These are phyloP conservation scores for Sarocladium oryzae DNA, from an alignment of 2,329 filamentous ascomycete species.

Conservation along the genomic window DNA sequence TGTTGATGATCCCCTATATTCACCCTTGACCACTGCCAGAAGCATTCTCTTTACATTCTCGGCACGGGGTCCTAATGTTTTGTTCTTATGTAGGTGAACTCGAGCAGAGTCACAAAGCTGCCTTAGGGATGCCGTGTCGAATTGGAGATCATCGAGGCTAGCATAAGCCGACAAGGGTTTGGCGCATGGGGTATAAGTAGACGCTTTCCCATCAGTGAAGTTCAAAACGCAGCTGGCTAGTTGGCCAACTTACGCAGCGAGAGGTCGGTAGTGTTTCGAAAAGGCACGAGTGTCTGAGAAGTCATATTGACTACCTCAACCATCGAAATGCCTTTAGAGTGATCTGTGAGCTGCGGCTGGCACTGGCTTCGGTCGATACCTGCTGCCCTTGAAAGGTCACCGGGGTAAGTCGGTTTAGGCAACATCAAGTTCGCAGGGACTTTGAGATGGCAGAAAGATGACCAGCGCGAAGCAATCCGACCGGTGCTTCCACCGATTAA, in stretches of 20 bases:
- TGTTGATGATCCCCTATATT: slow-evolving; percentile 24
- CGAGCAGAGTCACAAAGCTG: slow-evolving; percentile 37
- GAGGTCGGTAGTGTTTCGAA: neutral
- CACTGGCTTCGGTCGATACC: too few relatives aligned
- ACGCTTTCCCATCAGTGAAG: neutral
- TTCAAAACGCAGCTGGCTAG: neutral
- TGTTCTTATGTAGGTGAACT: slow-evolving; percentile 24
- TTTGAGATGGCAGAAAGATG: too few relatives aligned
- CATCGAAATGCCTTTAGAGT: neutral
- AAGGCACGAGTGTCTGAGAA: neutral
- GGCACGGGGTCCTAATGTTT: slow-evolving; percentile 24
- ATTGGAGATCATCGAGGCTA: neutral
- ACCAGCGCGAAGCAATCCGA: too few relatives aligned
- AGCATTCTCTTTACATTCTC: slow-evolving; percentile 34
- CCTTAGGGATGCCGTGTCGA: neutral
- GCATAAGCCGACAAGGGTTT: neutral
- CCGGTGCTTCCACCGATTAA: too few relatives aligned
- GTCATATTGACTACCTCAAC: neutral
- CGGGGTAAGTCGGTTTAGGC: too few relatives aligned
- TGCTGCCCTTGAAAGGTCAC: too few relatives aligned
- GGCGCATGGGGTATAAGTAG: neutral
- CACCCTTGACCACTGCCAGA: slow-evolving; percentile 30
- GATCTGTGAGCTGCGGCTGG: too few relatives aligned
- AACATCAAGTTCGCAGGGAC: too few relatives aligned
- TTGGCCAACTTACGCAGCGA: neutral